Base-by-base conservation (phyloP, 768 basidiomycete genomes). In the Boletus tomentosulus region DNA sequence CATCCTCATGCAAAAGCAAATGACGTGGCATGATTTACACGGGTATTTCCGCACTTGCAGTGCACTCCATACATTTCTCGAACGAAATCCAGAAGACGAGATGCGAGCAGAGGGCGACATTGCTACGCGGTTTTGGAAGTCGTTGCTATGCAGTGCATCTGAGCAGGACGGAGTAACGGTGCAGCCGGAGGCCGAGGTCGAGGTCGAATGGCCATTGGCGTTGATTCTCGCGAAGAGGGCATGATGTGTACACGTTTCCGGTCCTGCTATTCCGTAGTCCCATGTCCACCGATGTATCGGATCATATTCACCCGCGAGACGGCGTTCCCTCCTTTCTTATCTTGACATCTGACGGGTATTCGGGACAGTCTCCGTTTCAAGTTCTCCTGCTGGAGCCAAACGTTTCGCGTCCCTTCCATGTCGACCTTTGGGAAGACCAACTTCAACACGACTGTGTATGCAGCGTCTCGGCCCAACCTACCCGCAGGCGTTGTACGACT, bases 1-100 rank as follows among this genome's bases (percentile, higher is more conserved):
- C 56, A 74, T 85, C 42, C 73, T 88, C 53, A 76, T 92, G 74
- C 74, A 66, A 9, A 81, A 81, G 58, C 72, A 65, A 11, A 80
- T 86, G 77, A 77, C 80, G 0, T 89, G 87, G 87, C 71, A 76
- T 10, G 81, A 81, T 48, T 65, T 92, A 0, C 74, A 86, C 6
- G 78, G 70, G 3, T 94, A 92, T 65, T 70, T 92, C 28, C 74
- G 82, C 44, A 89, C 90, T 1, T 83, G 77, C 69, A 89, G 86
- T 60, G 74, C 89, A 2, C 66, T 91, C 43, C 82, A 87, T 53
- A 81, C 79, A 6, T 92, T 79, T 66, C 79, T 83, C 48, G 85
- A 87, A 57, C 63, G 64, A 6, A 77, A 83, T 60, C 87, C 90
- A 0, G 77, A 81, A 46, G 88, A 91, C 6, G 45, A 34, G 38